Evolutionary conservation across 208 protist genomes (phyloP), one percentile per base, ranked within the genome.

Genomic region (Endotrypanum monterogeii): DNA sequence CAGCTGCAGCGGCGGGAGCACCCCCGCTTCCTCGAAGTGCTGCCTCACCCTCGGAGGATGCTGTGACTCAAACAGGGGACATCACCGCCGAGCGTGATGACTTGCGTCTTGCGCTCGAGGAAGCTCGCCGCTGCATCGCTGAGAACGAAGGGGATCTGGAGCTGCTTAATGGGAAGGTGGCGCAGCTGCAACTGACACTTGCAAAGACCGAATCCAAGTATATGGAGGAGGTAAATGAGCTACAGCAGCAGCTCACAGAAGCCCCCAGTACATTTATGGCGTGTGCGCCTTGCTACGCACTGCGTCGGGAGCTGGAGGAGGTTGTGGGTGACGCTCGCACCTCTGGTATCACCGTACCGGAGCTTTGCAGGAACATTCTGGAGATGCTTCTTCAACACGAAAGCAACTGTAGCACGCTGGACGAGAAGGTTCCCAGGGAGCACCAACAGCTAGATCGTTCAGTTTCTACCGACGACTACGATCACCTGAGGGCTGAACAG

Each of bases 111-210:
- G 81, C 91, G 57, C 50, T 94, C 55, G 25, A 62, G 54, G 73
- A 79, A 65, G 68, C 89, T 12, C 80, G 74, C 16, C 67, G 86
- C 44, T 50, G 80, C n/a, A 48, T 94, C n/a, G 73, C 70, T 6
- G 80, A 84, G 37, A 79, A 89, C 63, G 74, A 92, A 73, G 78
- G 81, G n/a, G 80, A 94, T 60, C 77, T 83, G 66, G 41, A 46
- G 46, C 67, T 91, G 35, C 89, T 87, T 70, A 78, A 68, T 52
- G 28, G 65, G 25, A 85, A 89, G 62, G 61, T 67, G 35, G 63
- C 56, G 48, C 55, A 76, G 70, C 44, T 80, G 63, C 55, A 72
- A 70, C 74, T 73, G 35, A 73, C 67, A 30, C 62, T 80, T 14
- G 60, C 70, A 7, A 63, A 70, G 30, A 80, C 72, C 35, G 78